Conservation (phyloP, 1,284 basidiomycete genomes). For the Ustilago hordei region DNA sequence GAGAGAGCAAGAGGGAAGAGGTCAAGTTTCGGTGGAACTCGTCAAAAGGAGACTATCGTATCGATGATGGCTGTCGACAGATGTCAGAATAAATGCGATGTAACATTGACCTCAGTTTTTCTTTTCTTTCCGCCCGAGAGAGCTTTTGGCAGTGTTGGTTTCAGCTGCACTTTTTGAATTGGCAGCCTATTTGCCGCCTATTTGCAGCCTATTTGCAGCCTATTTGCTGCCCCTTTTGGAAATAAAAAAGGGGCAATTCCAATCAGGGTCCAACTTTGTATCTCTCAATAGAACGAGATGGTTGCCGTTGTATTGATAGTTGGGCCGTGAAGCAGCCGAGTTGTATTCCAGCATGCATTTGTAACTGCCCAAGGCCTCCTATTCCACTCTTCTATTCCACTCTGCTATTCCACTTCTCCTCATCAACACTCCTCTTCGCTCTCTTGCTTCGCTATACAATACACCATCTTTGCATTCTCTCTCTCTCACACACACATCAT, state of each 20-base stretch:
- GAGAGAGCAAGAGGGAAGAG: background rate
- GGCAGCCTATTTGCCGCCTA: no score
- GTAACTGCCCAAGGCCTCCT: conserved; percentile 12
- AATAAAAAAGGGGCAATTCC: conserved; percentile 14
- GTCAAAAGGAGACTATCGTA: no score
- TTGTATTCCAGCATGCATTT: conserved; percentile 11
- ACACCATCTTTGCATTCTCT: background rate
- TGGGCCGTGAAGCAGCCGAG: background rate
- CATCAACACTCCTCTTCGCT: background rate
- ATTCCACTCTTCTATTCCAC: background rate
- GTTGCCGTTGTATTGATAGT: background rate
- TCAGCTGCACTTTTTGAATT: no score
- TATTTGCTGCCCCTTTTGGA: background rate
- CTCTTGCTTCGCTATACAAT: background rate
- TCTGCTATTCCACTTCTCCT: conserved; percentile 2
- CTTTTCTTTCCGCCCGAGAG: no score
- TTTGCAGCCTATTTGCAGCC: no score
- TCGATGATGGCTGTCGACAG: no score
- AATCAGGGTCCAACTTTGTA: conserved; percentile 19
- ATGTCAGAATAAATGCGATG: no score
- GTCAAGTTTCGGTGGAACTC: background rate
- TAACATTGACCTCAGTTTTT: no score
- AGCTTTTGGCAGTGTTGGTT: no score
- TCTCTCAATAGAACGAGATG: background rate
- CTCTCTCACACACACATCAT: background rate